Evolutionary conservation across 257 asterid species (phyloP), one percentile per base, ranked within the genome.

Genomic region (Petunia secreta): DNA sequence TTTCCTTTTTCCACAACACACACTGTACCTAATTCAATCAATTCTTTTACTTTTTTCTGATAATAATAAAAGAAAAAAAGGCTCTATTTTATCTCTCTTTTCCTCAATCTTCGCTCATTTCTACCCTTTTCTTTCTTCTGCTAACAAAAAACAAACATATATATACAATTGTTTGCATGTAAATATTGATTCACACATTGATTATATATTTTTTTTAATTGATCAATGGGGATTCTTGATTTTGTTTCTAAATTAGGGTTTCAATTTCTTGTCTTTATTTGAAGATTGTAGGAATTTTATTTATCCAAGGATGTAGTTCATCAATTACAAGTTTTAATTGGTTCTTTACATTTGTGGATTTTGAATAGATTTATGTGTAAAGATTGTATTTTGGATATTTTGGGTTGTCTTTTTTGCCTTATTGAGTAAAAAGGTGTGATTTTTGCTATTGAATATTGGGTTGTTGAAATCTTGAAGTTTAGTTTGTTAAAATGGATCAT

Each of bases 401-500:
- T 74, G 83, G 83, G 75, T 63, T 71, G 8, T 46, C 11, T 41
- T 40, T 57, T 48, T 48, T 50, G 40, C 25, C 78, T 25, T 58
- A 54, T 74, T 68, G 79, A 65, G 82, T 25, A 68, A 52, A n/a
- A 69, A 81, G 13, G 57, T 34, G 66, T 66, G 80, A 37, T 80
- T 43, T 68, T 77, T 57, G 54, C 52, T 46, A 63, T 82, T 85
- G 50, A 16, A 36, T 78, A 60, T 63, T 78, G 62, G 48, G 58
- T 57, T 78, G 1, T 63, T 3, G 59, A 48, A 44, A 62, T 52
- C 36, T 63, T 40, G 81, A 48, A 78, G 60, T 67, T 25, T 52
- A 2, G 75, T 78, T 63, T 65, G 75, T 85, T 79, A 79, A 78
- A 76, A 92, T 93, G 97, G 97, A 91, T 87, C 93, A 88, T 76